Percentiles rank a stretch among this genome's conserved stretches.
Conservation (phyloP, 2,329 filamentous ascomycete species). For the Pseudogymnoascus sp. region DNA sequence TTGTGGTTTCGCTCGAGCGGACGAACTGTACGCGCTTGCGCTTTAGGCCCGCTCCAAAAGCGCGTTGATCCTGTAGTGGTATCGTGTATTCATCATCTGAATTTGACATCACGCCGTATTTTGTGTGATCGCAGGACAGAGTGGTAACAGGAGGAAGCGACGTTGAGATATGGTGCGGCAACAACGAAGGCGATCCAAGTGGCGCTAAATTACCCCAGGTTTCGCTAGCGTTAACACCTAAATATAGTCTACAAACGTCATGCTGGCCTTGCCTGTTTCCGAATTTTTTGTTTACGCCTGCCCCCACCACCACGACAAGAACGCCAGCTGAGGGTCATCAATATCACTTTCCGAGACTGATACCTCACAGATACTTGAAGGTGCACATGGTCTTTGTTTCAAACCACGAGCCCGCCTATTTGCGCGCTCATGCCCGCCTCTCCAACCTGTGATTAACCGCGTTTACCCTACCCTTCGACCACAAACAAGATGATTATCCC, state of each 20-base stretch:
- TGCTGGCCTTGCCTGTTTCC: constrained; percentile 4
- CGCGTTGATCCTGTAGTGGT: constrained; percentile 50
- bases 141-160: background rate
- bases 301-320: background rate
- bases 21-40: constrained; percentile 55
- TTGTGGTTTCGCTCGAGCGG: constrained; percentile 24
- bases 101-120: background rate
- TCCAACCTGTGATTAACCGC: background rate
- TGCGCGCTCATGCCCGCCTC: background rate
- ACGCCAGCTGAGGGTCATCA: background rate
- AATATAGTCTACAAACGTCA: constrained; percentile 8
- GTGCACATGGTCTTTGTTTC: background rate
- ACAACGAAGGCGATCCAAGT: background rate
- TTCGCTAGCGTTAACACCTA: background rate
- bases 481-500: constrained; percentile 26
- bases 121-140: background rate
- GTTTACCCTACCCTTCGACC: background rate
- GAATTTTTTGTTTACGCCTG: constrained; percentile 17
- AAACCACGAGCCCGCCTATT: background rate
- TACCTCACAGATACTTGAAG: background rate
- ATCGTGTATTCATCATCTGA: constrained; percentile 49
- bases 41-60: constrained; percentile 57
- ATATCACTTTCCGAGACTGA: background rate
- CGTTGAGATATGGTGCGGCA: constrained; percentile 4
- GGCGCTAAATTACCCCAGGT: constrained; percentile 5